Percentiles rank a stretch among this genome's conserved stretches.
Conservation (phyloP, 2,329 filamentous ascomycete species). For the Coniochaeta pulveracea region DNA sequence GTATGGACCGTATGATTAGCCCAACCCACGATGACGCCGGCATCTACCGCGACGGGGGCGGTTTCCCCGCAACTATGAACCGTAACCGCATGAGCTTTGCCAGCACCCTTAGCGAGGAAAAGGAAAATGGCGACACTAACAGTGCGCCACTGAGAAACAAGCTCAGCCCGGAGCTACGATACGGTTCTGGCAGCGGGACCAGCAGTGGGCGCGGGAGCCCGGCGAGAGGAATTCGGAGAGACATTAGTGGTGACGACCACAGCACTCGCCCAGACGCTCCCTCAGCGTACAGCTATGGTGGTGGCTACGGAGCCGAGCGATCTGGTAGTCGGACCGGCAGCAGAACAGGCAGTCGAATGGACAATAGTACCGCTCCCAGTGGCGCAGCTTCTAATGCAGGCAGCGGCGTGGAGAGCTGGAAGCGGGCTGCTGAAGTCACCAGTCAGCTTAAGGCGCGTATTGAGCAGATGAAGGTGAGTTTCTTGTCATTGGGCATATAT, state of each 20-base stretch:
- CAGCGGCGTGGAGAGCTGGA: slow-evolving; percentile 78
- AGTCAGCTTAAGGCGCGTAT: slow-evolving; percentile 95
- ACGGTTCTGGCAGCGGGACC: slow-evolving; percentile 29
- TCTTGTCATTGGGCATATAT: background rate
- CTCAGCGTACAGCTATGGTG: slow-evolving; percentile 7
- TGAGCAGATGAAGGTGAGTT: slow-evolving; percentile 84
- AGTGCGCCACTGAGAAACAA: slow-evolving; percentile 35
- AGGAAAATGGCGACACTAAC: slow-evolving; percentile 58
- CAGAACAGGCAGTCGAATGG: slow-evolving; percentile 11
- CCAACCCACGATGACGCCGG: slow-evolving; percentile 47
- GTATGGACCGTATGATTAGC: slow-evolving; percentile 28
- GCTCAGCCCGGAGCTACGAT: slow-evolving; percentile 43
- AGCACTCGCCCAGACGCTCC: slow-evolving; percentile 13
- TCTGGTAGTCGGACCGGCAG: slow-evolving; percentile 10
- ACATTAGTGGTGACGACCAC: slow-evolving; percentile 19
- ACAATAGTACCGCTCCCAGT: slow-evolving; percentile 6
- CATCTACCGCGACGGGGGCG: slow-evolving; percentile 43
- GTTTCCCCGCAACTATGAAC: slow-evolving; percentile 20
- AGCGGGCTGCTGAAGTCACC: slow-evolving; percentile 90
- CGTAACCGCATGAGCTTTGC: slow-evolving; percentile 49
- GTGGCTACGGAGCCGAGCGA: slow-evolving; percentile 5
- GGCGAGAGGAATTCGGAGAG: slow-evolving; percentile 39
- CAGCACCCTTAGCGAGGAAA: slow-evolving; percentile 63
- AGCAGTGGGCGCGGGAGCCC: slow-evolving; percentile 50
- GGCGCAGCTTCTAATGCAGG: slow-evolving; percentile 5